A percentile compares a stretch with the other conserved stretches of the same genome.
Evolutionary conservation across 306 rosid genomes (phyloP).

Genomic region (Dalbergia oliveri): DNA sequence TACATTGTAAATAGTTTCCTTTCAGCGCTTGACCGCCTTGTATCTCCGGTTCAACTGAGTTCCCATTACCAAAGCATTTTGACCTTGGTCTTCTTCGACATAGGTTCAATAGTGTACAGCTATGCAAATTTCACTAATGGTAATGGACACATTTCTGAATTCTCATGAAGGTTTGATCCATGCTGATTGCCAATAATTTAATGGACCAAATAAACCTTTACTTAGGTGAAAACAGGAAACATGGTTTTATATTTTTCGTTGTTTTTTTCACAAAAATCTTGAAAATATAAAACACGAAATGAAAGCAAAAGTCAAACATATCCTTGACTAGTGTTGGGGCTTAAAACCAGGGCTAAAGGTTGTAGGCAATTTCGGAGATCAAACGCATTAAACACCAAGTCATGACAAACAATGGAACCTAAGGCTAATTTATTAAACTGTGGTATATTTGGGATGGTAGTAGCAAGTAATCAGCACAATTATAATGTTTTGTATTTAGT

Average conservation of each 20-base stretch:
- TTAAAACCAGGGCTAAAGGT: no score
- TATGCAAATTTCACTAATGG: slow-evolving; percentile 30
- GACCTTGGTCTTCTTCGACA: not conserved
- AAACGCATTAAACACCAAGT: no score
- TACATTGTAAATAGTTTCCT: slow-evolving; percentile 46
- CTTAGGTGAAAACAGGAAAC: no score
- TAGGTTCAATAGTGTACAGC: slow-evolving; percentile 24
- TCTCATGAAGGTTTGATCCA: not conserved
- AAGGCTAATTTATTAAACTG: no score
- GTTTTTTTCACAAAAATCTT: no score
- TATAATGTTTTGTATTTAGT: not conserved
- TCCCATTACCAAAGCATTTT: not conserved
- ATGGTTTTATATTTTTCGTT: no score
- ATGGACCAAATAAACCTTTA: not conserved
- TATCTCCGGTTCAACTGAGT: slow-evolving; percentile 12
- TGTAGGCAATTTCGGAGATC: no score
- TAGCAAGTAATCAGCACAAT: not conserved
- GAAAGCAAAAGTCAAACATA: no score
- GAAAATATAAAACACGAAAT: no score
- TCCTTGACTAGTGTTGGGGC: no score
- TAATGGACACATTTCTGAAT: slow-evolving; percentile 10
- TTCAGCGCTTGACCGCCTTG: not conserved
- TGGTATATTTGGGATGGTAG: not conserved
- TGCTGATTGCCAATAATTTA: slow-evolving; percentile 6
- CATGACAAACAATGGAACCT: no score